phyloP scores from a whole-genome alignment of 2,329 filamentous ascomycete species.

The Colletotrichum sansevieriae region DNA sequence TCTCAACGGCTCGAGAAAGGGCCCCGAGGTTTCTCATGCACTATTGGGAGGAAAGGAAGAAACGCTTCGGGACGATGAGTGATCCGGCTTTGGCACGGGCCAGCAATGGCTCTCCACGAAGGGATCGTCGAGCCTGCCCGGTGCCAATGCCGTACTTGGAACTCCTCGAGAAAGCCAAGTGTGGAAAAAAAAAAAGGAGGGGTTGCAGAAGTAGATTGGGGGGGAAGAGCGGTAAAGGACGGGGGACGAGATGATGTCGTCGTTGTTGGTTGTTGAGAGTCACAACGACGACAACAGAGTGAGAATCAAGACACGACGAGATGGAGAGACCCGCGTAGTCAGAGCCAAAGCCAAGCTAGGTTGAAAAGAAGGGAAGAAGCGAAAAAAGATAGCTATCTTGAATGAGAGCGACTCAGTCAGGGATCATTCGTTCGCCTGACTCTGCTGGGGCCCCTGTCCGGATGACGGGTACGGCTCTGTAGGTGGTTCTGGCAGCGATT shows the following conservation, averaged over 20 bases:
- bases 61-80: background rate
- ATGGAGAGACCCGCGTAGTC: background rate
- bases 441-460: slow-evolving; percentile 33
- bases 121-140: background rate
- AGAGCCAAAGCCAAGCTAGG: background rate
- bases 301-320: slow-evolving; percentile 4
- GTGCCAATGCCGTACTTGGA: background rate
- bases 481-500: slow-evolving; percentile 11
- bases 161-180: background rate
- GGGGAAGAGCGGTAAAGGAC: slow-evolving; percentile 6
- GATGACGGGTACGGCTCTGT: slow-evolving; percentile 32
- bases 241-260: background rate
- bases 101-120: no score
- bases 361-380: slow-evolving; percentile 24
- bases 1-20: slow-evolving; percentile 9
- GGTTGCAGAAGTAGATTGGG: background rate
- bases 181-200: background rate
- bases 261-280: slow-evolving; percentile 1
- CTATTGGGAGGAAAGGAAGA: background rate
- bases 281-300: slow-evolving; percentile 16
- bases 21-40: slow-evolving; percentile 26
- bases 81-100: background rate
- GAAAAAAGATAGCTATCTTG: slow-evolving; percentile 25
- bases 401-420: slow-evolving; percentile 22
- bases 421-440: slow-evolving; percentile 26